Percentiles rank a stretch among this genome's conserved stretches.
These are phyloP conservation scores for Cordyceps farinosa DNA, from an alignment of 2,329 filamentous ascomycete genomes.

Conservation along the genomic window DNA sequence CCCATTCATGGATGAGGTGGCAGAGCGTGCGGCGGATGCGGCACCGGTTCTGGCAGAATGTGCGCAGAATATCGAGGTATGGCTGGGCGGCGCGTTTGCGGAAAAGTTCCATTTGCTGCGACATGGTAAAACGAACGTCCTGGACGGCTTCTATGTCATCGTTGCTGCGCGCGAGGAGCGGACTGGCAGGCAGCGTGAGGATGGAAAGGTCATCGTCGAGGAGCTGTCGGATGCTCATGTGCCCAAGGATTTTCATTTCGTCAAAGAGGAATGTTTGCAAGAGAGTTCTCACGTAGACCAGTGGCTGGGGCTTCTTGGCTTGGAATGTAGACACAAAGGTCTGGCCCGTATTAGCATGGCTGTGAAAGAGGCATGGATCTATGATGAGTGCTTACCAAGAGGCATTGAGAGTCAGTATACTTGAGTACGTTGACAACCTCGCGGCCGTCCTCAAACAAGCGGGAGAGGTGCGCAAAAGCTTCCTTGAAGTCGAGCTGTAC, in stretches of 20 bases:
- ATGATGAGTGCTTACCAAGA: slow-evolving; percentile 51
- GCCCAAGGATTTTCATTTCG: slow-evolving; percentile 65
- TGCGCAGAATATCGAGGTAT: slow-evolving; percentile 79
- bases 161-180: slow-evolving; percentile 68
- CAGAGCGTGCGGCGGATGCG: slow-evolving; percentile 85
- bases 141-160: slow-evolving; percentile 72
- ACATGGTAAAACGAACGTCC: slow-evolving; percentile 70
- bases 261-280: slow-evolving; percentile 73
- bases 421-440: slow-evolving; percentile 66
- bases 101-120: slow-evolving; percentile 69
- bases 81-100: slow-evolving; percentile 60
- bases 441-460: slow-evolving; percentile 67
- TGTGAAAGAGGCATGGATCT: no score
- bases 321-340: slow-evolving; percentile 73
- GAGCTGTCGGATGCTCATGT: slow-evolving; percentile 67
- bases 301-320: slow-evolving; percentile 74
- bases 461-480: slow-evolving; percentile 65
- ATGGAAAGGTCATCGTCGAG: slow-evolving; percentile 79
- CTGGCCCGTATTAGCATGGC: slow-evolving; percentile 35
- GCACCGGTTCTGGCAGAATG: slow-evolving; percentile 85
- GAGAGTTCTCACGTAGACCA: slow-evolving; percentile 77
- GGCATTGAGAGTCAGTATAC: slow-evolving; percentile 64
- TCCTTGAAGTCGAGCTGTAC: slow-evolving; percentile 72
- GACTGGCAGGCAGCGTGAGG: slow-evolving; percentile 67
- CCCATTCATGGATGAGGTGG: slow-evolving; percentile 79